phyloP scores from a whole-genome alignment of 768 basidiomycete species.

The Russula vinacea region DNA sequence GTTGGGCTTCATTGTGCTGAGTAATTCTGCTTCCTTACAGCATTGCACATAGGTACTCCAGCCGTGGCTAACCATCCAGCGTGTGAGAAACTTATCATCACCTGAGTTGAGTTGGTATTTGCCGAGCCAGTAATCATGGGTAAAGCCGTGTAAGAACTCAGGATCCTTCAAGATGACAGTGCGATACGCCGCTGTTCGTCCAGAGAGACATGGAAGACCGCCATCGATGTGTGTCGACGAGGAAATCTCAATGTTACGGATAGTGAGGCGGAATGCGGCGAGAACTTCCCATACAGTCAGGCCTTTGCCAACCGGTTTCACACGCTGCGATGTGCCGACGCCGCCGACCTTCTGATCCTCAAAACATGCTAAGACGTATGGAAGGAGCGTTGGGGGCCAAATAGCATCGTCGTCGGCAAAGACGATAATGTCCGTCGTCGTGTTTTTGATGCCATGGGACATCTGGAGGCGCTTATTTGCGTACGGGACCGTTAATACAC shows the following conservation, averaged over 20 bases:
- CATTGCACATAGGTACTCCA: constrained; percentile 94
- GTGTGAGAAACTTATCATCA: constrained; percentile 90
- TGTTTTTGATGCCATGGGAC: constrained; percentile 88
- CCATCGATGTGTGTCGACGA: constrained; percentile 91
- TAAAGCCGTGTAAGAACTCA: constrained; percentile 89
- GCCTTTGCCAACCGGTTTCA: constrained; percentile 67
- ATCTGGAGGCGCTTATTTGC: constrained; percentile 95
- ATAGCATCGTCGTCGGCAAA: constrained; percentile 96
- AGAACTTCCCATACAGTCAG: constrained; percentile 97
- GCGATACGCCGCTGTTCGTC: constrained; percentile 89
- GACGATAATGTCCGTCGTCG: constrained; percentile 88
- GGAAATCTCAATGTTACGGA: constrained; percentile 91
- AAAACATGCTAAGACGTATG: constrained; percentile 85
- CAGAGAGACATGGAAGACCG: constrained; percentile 86
- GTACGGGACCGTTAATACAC: constrained; percentile 86
- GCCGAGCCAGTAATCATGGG: constrained; percentile 89
- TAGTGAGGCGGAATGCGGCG: constrained; percentile 87
- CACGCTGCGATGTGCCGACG: constrained; percentile 87
- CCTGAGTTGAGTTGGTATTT: constrained; percentile 95
- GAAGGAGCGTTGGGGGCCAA: constrained; percentile 90
- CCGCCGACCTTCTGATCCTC: constrained; percentile 93
- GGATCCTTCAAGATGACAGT: constrained; percentile 95
- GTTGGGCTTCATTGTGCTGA: constrained; percentile 95
- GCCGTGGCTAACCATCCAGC: constrained; percentile 95
- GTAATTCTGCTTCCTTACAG: constrained; percentile 79